A percentile compares a stretch with the other conserved stretches of the same genome.
Conservation (phyloP, 169 alveolate genomes). For the Theileria parva region DNA sequence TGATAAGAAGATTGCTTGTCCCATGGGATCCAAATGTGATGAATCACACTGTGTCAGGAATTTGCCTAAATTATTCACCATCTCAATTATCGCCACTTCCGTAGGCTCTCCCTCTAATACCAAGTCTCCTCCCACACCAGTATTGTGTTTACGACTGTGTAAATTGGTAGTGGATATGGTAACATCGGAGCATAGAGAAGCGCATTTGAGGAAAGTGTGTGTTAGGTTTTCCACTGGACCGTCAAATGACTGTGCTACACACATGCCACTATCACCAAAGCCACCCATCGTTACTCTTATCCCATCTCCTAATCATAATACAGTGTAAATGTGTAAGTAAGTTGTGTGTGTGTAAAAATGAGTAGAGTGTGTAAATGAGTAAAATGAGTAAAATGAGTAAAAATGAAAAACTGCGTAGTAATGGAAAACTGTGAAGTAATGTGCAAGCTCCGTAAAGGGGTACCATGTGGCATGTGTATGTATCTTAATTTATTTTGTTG, state of each 20-base stretch:
- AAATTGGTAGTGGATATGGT: neutral
- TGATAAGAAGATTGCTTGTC: neutral
- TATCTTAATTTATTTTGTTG: slow-evolving; percentile 11
- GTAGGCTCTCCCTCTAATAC: slow-evolving; percentile 60
- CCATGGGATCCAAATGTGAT: slow-evolving; percentile 11
- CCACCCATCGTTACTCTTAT: slow-evolving; percentile 3
- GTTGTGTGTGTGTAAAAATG: too few species aligned
- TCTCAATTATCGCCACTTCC: slow-evolving; percentile 50
- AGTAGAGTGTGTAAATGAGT: too few species aligned
- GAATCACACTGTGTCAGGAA: neutral
- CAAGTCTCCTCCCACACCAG: slow-evolving; percentile 6
- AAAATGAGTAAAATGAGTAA: too few species aligned
- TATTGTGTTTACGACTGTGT: neutral
- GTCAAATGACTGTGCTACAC: slow-evolving; percentile 9
- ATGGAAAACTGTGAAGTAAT: too few species aligned
- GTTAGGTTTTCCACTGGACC: slow-evolving; percentile 23
- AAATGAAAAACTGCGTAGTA: slow-evolving; percentile 4
- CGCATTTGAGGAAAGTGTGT: slow-evolving; percentile 40
- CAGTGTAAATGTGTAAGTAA: neutral
- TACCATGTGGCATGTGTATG: slow-evolving; percentile 22
- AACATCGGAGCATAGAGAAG: slow-evolving; percentile 51
- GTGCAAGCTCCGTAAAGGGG: neutral
- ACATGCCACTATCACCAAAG: neutral
- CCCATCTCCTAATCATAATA: neutral
- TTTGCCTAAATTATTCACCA: slow-evolving; percentile 41